phyloP scores from a whole-genome alignment of 1,284 basidiomycete genomes.

The Porogramme epimiltina region DNA sequence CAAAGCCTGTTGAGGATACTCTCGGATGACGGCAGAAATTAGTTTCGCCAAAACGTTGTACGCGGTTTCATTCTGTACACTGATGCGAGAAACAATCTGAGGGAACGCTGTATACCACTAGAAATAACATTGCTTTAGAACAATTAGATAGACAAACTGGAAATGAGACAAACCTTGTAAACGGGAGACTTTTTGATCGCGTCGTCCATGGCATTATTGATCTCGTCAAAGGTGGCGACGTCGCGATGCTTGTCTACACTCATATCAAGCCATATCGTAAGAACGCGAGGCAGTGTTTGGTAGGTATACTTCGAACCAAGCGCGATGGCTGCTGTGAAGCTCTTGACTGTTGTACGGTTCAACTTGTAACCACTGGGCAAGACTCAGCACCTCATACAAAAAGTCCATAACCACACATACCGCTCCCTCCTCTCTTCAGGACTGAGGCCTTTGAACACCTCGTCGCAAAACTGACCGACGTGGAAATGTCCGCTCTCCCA shows the following conservation, averaged over 20 bases:
- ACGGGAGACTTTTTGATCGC: constrained; percentile 65
- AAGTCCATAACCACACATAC: constrained; percentile 36
- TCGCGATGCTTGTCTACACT: constrained; percentile 60
- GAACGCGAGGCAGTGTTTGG: constrained; percentile 91
- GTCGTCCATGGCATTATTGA: constrained; percentile 56
- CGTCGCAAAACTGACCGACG: constrained; percentile 87
- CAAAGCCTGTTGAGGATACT: constrained; percentile 90
- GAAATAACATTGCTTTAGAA: background rate
- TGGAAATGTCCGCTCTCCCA: constrained; percentile 89
- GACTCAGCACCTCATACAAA: background rate
- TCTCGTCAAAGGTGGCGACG: constrained; percentile 50
- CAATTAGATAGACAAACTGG: too few relatives aligned
- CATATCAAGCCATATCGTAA: constrained; percentile 95
- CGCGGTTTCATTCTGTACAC: constrained; percentile 75
- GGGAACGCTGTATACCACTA: constrained; percentile 98
- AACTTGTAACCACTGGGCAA: constrained; percentile 53
- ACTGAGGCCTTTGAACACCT: constrained; percentile 61
- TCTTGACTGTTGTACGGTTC: constrained; percentile 65
- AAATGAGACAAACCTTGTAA: too few relatives aligned
- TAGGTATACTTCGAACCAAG: constrained; percentile 96
- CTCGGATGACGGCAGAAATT: constrained; percentile 74
- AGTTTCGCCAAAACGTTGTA: constrained; percentile 69
- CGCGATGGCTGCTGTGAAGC: constrained; percentile 77
- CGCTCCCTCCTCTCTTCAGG: constrained; percentile 50
- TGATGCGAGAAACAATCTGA: constrained; percentile 95